phyloP scores from a whole-genome alignment of 345 rosid genomes.

The Gossypium australe region DNA sequence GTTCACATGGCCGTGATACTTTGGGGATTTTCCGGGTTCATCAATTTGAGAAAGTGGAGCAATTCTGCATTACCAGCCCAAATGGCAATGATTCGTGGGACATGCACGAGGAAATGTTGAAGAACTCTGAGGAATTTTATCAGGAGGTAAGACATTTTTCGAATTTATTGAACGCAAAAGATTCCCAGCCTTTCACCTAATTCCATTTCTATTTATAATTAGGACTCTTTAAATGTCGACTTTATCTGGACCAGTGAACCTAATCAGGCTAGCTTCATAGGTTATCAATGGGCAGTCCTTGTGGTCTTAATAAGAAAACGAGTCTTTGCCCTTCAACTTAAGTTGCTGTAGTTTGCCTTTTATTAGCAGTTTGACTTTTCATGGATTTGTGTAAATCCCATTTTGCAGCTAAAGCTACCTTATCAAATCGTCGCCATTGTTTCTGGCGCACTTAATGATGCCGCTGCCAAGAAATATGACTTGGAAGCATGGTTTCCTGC shows the following conservation, averaged over 20 bases:
- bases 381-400: not conserved
- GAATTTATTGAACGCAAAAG: not conserved
- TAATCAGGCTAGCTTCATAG: conserved; percentile 1
- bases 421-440: conserved; percentile 79
- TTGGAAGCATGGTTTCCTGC: conserved; percentile 97
- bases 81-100: conserved; percentile 80
- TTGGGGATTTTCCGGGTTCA: conserved; percentile 96
- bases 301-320: not conserved
- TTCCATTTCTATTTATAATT: not conserved
- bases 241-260: not conserved
- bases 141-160: conserved; percentile 35
- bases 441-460: conserved; percentile 32
- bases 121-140: conserved; percentile 87
- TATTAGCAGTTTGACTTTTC: not conserved
- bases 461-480: conserved; percentile 95
- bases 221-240: not conserved
- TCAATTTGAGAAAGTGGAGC: conserved; percentile 97
- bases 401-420: conserved; percentile 73
- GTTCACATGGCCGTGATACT: conserved; percentile 94
- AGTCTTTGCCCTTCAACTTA: not conserved
- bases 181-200: not conserved
- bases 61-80: conserved; percentile 85
- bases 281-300: not conserved
- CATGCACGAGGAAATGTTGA: conserved; percentile 90
- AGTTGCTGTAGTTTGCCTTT: not conserved